Conservation (phyloP, 495 filamentous ascomycete genomes). For the Echria macrotheca region DNA sequence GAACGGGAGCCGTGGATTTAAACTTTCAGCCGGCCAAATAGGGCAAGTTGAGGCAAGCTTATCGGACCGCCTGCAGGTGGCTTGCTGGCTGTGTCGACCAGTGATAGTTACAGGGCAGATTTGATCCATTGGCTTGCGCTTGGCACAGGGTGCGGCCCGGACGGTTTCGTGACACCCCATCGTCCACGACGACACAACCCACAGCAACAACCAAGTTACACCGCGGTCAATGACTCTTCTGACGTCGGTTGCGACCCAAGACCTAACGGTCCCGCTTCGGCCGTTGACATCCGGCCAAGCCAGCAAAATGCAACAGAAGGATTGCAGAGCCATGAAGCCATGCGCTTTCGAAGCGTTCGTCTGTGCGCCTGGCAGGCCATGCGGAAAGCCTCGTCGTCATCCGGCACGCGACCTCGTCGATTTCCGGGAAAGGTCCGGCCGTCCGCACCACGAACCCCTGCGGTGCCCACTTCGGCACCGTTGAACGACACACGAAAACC, state of each 20-base stretch:
- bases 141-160: too few species aligned
- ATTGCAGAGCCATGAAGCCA: background rate
- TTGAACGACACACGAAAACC: too few species aligned
- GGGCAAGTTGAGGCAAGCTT: background rate
- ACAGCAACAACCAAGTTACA: too few species aligned
- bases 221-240: background rate
- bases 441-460: background rate
- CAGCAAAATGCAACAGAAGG: background rate
- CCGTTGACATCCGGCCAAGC: background rate
- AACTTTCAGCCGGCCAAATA: background rate
- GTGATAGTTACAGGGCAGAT: background rate
- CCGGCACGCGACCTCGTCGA: slow-evolving; percentile 1
- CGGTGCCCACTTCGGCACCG: too few species aligned
- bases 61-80: slow-evolving; percentile 1
- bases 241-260: background rate
- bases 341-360: background rate
- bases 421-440: background rate
- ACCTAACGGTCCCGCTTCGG: background rate
- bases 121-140: background rate
- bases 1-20: background rate
- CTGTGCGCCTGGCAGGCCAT: background rate
- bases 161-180: background rate
- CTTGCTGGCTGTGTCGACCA: background rate
- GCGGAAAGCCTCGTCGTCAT: slow-evolving; percentile 2
- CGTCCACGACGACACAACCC: background rate